phyloP scores from a whole-genome alignment of 176 grass and related monocot genomes.

The Ampelocalamus luodianensis region DNA sequence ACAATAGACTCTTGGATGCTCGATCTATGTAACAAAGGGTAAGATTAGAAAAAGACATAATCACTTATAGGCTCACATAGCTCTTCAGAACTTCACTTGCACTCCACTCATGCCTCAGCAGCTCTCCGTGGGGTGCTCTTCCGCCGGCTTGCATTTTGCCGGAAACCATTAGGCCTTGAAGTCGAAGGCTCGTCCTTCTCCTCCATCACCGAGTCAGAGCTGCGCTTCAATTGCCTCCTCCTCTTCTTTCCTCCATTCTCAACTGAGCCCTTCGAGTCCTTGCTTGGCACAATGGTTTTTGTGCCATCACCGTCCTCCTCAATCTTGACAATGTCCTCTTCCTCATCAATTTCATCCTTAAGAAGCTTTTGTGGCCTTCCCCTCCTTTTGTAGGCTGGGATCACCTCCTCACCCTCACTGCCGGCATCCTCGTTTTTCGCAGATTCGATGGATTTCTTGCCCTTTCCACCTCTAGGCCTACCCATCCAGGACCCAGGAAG shows the following conservation, averaged over 20 bases:
- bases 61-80: neutral
- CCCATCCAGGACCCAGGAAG: conserved; percentile 58
- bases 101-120: conserved; percentile 79
- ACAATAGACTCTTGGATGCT: neutral
- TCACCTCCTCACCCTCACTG: conserved; percentile 69
- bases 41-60: neutral
- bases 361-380: conserved; percentile 65
- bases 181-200: conserved; percentile 37
- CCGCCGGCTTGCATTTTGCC: conserved; percentile 76
- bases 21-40: conserved; percentile 40
- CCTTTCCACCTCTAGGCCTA: conserved; percentile 70
- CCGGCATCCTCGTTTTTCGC: conserved; percentile 55
- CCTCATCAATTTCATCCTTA: conserved; percentile 62
- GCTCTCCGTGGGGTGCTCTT: conserved; percentile 89
- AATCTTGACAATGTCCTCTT: conserved; percentile 28
- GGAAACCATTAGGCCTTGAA: conserved; percentile 59
- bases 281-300: conserved; percentile 28
- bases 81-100: conserved; percentile 47
- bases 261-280: conserved; percentile 37
- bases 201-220: conserved; percentile 16
- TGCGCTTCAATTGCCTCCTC: conserved; percentile 41
- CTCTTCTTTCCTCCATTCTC: conserved; percentile 56
- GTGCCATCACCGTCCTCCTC: conserved; percentile 50
- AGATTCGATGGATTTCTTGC: conserved; percentile 54
- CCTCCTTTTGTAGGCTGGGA: conserved; percentile 66